Evolutionary conservation across 1,284 basidiomycete genomes (phyloP).

Genomic region (Ceratobasidium theobromae): DNA sequence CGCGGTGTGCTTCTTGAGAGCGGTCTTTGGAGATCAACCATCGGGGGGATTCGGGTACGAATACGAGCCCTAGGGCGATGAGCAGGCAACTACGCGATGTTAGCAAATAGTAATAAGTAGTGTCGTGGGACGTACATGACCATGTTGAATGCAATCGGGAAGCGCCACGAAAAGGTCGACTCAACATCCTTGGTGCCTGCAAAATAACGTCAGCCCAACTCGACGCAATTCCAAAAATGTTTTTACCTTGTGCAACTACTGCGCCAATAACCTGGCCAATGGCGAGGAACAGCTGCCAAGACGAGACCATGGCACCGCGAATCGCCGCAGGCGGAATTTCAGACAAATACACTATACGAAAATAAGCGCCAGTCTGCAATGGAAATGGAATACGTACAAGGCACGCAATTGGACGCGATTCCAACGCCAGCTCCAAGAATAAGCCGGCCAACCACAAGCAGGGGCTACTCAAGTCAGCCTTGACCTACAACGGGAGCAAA

Average conservation of each 20-base stretch:
- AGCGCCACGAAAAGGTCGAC: slow-evolving; percentile 42
- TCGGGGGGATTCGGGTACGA: slow-evolving; percentile 41
- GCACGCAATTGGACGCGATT: slow-evolving; percentile 43
- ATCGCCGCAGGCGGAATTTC: slow-evolving; percentile 49
- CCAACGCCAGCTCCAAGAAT: slow-evolving; percentile 48
- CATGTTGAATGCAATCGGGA: slow-evolving; percentile 49
- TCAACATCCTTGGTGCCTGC: slow-evolving; percentile 35
- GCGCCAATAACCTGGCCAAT: slow-evolving; percentile 50
- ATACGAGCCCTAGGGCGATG: slow-evolving; percentile 42
- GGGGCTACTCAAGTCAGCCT: slow-evolving; percentile 34
- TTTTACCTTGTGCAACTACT: slow-evolving; percentile 44
- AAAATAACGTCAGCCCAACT: background rate
- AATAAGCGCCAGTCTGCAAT: slow-evolving; percentile 12
- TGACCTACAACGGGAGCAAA: background rate
- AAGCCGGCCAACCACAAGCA: slow-evolving; percentile 47
- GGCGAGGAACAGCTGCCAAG: slow-evolving; percentile 49
- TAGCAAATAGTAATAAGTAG: background rate
- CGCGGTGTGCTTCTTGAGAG: slow-evolving; percentile 42
- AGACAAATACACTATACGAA: slow-evolving; percentile 46
- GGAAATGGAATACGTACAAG: background rate
- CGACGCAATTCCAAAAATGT: background rate
- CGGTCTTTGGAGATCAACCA: slow-evolving; percentile 42
- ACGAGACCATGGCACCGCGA: slow-evolving; percentile 46
- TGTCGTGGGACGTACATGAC: slow-evolving; percentile 44
- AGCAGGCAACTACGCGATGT: slow-evolving; percentile 39